These are phyloP conservation scores for Cantharellus anzutake DNA, from an alignment of 768 basidiomycete species.

Conservation along the genomic window DNA sequence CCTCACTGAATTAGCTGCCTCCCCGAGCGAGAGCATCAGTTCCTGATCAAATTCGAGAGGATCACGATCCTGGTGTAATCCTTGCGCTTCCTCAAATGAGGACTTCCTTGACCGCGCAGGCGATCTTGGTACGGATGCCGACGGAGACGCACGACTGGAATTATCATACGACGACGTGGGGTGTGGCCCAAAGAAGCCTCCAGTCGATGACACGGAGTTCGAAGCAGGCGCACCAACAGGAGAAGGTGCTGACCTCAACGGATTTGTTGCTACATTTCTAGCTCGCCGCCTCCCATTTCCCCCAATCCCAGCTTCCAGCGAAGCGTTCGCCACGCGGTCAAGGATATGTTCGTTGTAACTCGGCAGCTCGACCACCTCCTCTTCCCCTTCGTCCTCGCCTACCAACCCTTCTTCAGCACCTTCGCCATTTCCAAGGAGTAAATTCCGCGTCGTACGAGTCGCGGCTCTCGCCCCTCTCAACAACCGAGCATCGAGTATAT, in stretches of 20 bases:
- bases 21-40: slow-evolving; percentile 45
- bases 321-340: slow-evolving; percentile 42
- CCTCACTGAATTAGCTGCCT: slow-evolving; percentile 17
- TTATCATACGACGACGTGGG: too few species aligned
- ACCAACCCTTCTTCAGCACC: background rate
- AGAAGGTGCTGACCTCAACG: too few species aligned
- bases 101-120: too few species aligned
- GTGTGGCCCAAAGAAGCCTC: too few species aligned
- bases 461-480: slow-evolving; percentile 55
- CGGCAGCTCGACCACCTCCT: slow-evolving; percentile 43
- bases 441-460: slow-evolving; percentile 58
- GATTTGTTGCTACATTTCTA: background rate
- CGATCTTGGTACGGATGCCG: too few species aligned
- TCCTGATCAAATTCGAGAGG: slow-evolving; percentile 45
- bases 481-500: slow-evolving; percentile 57
- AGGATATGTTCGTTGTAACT: slow-evolving; percentile 79
- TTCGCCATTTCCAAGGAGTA: slow-evolving; percentile 29
- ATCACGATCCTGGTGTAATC: background rate
- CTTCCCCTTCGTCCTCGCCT: slow-evolving; percentile 33
- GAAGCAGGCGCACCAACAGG: too few species aligned
- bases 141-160: too few species aligned
- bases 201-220: too few species aligned
- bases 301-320: background rate
- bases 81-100: too few species aligned
- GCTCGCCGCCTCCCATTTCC: background rate